Conservation (phyloP, 2,329 filamentous ascomycete species). For the Simplicillium aogashimaense region DNA sequence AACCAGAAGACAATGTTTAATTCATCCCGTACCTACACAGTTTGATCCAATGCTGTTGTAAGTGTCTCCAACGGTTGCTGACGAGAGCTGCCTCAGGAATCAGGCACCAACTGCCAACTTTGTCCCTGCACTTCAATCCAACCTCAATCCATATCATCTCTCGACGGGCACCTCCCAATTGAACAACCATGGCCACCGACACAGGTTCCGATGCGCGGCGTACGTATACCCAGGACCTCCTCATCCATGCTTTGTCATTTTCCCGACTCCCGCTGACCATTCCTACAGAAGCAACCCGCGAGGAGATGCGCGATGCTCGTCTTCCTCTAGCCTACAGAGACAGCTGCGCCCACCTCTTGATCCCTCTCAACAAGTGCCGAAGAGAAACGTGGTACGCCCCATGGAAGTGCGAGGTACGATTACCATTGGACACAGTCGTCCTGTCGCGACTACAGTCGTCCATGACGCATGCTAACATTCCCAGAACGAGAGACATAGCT, state of each 20-base stretch:
- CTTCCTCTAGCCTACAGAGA: slow-evolving; percentile 89
- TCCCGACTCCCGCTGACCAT: slow-evolving; percentile 3
- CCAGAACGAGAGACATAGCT: slow-evolving; percentile 90
- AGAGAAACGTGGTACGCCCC: slow-evolving; percentile 86
- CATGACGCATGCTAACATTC: background rate
- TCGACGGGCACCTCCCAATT: slow-evolving; percentile 16
- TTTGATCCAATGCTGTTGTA: no score
- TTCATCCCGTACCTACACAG: no score
- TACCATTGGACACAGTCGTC: background rate
- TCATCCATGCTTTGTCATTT: background rate
- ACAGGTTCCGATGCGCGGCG: slow-evolving; percentile 25
- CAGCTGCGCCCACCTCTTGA: slow-evolving; percentile 88
- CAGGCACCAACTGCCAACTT: background rate
- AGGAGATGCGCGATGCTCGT: slow-evolving; percentile 88
- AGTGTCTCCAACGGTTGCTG: no score
- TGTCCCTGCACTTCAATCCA: background rate
- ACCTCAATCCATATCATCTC: background rate
- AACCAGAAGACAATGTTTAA: no score
- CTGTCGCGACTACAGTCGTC: no score
- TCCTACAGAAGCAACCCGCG: slow-evolving; percentile 61
- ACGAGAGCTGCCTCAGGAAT: background rate
- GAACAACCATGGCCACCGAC: slow-evolving; percentile 25
- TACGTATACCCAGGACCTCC: slow-evolving; percentile 19
- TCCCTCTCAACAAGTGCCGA: slow-evolving; percentile 92
- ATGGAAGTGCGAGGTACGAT: slow-evolving; percentile 91